Base-by-base conservation (phyloP, 768 basidiomycete species). In the Termitomyces sp. region DNA sequence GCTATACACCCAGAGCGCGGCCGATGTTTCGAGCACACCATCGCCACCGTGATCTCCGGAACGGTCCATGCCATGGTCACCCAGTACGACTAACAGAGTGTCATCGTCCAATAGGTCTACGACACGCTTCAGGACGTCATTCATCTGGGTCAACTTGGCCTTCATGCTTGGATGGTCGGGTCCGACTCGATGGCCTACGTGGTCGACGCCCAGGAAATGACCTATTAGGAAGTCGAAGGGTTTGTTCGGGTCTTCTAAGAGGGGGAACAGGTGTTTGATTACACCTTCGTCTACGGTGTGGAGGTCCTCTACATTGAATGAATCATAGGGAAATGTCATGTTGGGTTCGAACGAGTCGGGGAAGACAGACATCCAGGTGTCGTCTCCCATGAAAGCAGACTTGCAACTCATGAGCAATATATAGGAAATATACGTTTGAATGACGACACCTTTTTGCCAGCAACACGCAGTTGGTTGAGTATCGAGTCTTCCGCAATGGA, bases 281-380 rank as follows among this genome's bases (percentile, higher is more conserved):
- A 98, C 95, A 8, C 96, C 96, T 52, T 89, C 79, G 66, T 99
- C 97, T 47, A 98, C 97, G 0, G 93, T 89, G 67, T 99, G 95
- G 3, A 99, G 79, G 69, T 98, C 97, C 71, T 98, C 97, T 58
- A 99, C 97, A 71, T 98, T 95, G 80, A 99, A 98, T 0, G 95
- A 97, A 71, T 97, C 95, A 68, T 86, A 98, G 0, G 95, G 88
- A 67, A 85, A 89, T 1, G 88, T 79, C 78, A 90, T 85, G 65
- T 91, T 86, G 14, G 76, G 70, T 30, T 81, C 77, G 63, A 98
- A 94, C 5, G 84, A 74, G 53, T 82, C 74, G 0, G 95, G 93
- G 67, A 95, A 99, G 13, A 95, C 82, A 1, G 87, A 82, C 72
- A 90, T 83, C 97, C 97, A 99, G 0, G 97, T 99, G 70, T 98